Conservation (phyloP, 352 stramenopile genomes). For the Globisporangium lucens region DNA sequence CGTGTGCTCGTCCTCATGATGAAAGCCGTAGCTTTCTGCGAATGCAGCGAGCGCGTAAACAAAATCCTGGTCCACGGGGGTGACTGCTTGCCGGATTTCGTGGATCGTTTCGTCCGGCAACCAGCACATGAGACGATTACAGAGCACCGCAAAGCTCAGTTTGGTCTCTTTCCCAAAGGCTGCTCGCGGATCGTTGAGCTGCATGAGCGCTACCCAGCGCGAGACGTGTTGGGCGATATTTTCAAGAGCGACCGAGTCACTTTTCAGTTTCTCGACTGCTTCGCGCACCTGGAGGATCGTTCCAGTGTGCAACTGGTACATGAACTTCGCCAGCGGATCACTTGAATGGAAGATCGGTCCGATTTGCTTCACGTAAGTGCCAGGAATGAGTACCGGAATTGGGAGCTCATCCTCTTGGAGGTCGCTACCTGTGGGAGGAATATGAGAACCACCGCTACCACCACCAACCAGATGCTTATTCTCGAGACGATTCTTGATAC, state of each 20-base stretch:
- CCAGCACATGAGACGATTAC: slow-evolving; percentile 43
- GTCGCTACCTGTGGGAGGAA: neutral
- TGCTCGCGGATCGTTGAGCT: slow-evolving; percentile 19
- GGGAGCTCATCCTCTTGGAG: neutral
- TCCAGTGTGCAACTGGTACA: slow-evolving; percentile 28
- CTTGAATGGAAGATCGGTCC: slow-evolving; percentile 28
- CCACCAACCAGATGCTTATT: too few relatives aligned
- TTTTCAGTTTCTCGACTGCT: slow-evolving; percentile 26
- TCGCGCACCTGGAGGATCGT: slow-evolving; percentile 22
- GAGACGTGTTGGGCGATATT: slow-evolving; percentile 37
- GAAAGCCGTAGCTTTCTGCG: neutral
- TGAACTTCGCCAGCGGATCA: slow-evolving; percentile 24
- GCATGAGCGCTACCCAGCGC: slow-evolving; percentile 37
- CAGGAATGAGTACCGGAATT: neutral
- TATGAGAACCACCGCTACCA: neutral
- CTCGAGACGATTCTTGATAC: slow-evolving; percentile 23
- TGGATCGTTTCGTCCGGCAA: slow-evolving; percentile 37
- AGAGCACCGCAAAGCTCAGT: slow-evolving; percentile 33
- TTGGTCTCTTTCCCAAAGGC: slow-evolving; percentile 39
- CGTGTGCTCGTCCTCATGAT: neutral
- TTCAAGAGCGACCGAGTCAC: slow-evolving; percentile 8
- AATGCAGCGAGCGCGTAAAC: slow-evolving; percentile 10
- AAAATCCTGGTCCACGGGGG: slow-evolving; percentile 1
- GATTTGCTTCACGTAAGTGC: neutral
- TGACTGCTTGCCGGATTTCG: slow-evolving; percentile 20